Evolutionary conservation across 2,329 filamentous ascomycete genomes (phyloP).

Genomic region (Apiospora pterosperma): DNA sequence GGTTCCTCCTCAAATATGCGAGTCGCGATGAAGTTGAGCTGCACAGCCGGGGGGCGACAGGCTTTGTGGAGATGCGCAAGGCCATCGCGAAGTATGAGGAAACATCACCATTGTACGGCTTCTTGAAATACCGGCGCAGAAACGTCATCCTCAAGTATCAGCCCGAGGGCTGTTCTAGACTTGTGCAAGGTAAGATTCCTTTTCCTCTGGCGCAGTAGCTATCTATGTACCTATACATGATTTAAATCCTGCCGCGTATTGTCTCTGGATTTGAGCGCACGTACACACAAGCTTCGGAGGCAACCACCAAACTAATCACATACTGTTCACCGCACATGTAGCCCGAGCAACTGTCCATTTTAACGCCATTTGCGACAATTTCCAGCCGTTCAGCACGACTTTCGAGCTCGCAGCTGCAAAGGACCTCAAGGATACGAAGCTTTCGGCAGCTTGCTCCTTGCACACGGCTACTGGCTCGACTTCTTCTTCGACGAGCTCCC

Average conservation of each 20-base stretch:
- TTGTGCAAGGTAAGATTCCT: constrained; percentile 75
- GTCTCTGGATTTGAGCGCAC: not conserved
- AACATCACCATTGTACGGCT: constrained; percentile 84
- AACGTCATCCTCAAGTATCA: constrained; percentile 92
- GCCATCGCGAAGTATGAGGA: constrained; percentile 78
- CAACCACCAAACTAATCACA: constrained; percentile 1
- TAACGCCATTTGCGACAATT: constrained; percentile 64
- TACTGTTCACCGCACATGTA: constrained; percentile 36
- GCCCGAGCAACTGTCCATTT: constrained; percentile 78
- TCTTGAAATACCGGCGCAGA: constrained; percentile 82
- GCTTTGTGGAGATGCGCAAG: constrained; percentile 78
- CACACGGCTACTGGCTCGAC: constrained; percentile 85
- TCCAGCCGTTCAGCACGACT: constrained; percentile 81
- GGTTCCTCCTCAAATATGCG: constrained; percentile 92
- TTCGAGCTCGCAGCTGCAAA: constrained; percentile 73
- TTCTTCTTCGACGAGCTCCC: constrained; percentile 78
- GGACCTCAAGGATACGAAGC: constrained; percentile 81
- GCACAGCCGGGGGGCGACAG: constrained; percentile 71
- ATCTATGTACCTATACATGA: not conserved
- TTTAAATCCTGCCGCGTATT: constrained; percentile 4
- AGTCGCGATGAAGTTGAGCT: constrained; percentile 85
- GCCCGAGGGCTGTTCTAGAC: constrained; percentile 83
- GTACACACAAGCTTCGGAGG: not conserved
- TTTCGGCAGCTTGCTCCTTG: constrained; percentile 84
- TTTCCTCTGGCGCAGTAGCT: constrained; percentile 4